phyloP scores from a whole-genome alignment of 495 filamentous ascomycete species.

The Pyronema domesticum region DNA sequence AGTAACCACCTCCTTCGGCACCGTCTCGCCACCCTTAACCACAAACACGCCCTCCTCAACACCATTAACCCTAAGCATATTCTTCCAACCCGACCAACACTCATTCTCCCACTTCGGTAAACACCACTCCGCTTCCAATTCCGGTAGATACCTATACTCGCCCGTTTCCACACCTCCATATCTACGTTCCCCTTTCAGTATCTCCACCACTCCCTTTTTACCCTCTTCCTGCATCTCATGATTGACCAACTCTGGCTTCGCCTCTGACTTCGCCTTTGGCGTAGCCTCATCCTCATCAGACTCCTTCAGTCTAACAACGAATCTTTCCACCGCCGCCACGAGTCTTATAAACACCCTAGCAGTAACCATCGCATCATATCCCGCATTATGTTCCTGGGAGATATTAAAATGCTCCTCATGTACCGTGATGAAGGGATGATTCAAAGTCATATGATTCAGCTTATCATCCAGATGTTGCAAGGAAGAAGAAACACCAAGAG shows the following conservation, averaged over 20 bases:
- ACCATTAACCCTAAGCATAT: conserved; percentile 48
- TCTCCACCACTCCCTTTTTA: conserved; percentile 5
- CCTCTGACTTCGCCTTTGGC: conserved; percentile 4
- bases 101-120: conserved; percentile 14
- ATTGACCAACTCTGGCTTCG: not conserved
- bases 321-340: conserved; percentile 1
- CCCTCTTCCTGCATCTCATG: no score
- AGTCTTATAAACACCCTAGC: conserved; percentile 38
- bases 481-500: conserved; percentile 28
- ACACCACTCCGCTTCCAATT: conserved; percentile 2
- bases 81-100: conserved; percentile 48
- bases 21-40: no score
- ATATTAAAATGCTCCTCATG: conserved; percentile 6
- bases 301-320: conserved; percentile 3
- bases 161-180: not conserved
- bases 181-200: conserved; percentile 7
- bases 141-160: not conserved
- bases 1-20: no score
- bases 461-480: conserved; percentile 28
- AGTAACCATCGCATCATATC: conserved; percentile 51
- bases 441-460: conserved; percentile 2
- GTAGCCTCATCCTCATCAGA: conserved; percentile 10
- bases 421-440: conserved; percentile 8
- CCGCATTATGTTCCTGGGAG: conserved; percentile 42
- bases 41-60: conserved; percentile 39